phyloP scores from a whole-genome alignment of 2,329 filamentous ascomycete species.

The Fonsecaea pugnacius region DNA sequence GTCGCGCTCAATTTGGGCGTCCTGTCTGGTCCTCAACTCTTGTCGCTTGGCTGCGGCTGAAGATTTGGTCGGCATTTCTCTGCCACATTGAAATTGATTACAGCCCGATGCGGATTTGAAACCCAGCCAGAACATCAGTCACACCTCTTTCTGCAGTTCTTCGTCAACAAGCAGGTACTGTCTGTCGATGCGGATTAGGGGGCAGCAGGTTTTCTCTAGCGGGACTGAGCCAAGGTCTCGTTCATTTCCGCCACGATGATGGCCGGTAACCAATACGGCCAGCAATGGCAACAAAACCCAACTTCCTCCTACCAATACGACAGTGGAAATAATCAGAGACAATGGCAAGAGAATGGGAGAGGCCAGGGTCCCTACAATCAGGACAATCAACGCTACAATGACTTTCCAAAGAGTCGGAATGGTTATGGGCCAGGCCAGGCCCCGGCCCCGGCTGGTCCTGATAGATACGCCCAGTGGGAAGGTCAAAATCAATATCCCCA shows the following conservation, averaged over 20 bases:
- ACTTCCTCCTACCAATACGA: slow-evolving; percentile 27
- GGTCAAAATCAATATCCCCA: slow-evolving; percentile 29
- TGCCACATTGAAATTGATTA: neutral
- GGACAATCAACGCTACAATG: slow-evolving; percentile 27
- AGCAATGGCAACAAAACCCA: slow-evolving; percentile 32
- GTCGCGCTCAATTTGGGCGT: neutral
- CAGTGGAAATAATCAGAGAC: slow-evolving; percentile 26
- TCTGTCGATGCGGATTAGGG: neutral
- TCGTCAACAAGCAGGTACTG: neutral
- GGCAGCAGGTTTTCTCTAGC: neutral
- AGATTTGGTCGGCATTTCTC: neutral
- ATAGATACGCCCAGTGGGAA: slow-evolving; percentile 28
- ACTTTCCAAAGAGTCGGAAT: slow-evolving; percentile 25
- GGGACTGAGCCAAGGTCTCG: neutral
- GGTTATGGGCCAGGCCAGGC: slow-evolving; percentile 19
- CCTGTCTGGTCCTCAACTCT: neutral
- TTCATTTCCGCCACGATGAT: slow-evolving; percentile 15
- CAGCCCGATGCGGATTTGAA: neutral
- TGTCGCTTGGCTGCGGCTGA: slow-evolving; percentile 4
- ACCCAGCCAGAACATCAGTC: neutral
- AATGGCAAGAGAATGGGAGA: slow-evolving; percentile 29
- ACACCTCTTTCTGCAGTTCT: neutral
- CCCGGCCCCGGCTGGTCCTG: slow-evolving; percentile 13
- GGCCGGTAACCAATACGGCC: slow-evolving; percentile 30
- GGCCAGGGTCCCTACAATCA: slow-evolving; percentile 26